Evolutionary conservation across 1,284 basidiomycete species (phyloP), one percentile per base, ranked within the genome.

Genomic region (Ganoderma leucocontextum): DNA sequence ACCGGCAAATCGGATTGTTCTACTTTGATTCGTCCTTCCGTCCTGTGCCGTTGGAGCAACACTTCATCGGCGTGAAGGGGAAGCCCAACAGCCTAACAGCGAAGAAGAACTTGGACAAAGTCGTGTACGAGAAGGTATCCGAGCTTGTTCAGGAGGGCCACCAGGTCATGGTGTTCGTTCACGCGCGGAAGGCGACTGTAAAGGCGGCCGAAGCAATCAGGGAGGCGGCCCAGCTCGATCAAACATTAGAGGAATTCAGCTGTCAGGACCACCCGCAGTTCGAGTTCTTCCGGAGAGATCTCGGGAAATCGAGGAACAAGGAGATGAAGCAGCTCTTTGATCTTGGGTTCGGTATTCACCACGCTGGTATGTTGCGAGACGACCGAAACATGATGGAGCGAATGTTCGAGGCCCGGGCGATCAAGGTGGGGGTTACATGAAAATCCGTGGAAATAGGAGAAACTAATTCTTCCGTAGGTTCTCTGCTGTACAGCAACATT

Each of bases 101-200:
- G n/a, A 92, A 90, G 71, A 93, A 90, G 75, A 98, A 97, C 75
- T 86, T 99, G 65, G 98, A 99, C 79, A 86, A 86, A 42, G 95
- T 96, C 35, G 91, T 95, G 2, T 99, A 94, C 76, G 89, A 98
- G 75, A 99, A 98, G 81, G 94, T 97, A 10, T 87, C 91, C 0
- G 91, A 94, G 58, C 84, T 98, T 10, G 93, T 98, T 17, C 86
- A 83, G 61, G 89, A 91, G 75, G 97, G 96, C 0, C 98, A 99
- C 80, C 98, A 99, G 80, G 96, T 99, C 67, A 99, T 99, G 97
- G 96, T 99, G 0, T 99, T 99, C 65, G 98, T 99, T 12, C 98
- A 99, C 79, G 96, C 98, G 19, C 89, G 98, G 36, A 99, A 98
- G 80, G 98, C 99, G 77, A 99, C 98, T 0, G 98, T 99, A 70